Evolutionary conservation across 495 filamentous ascomycete species (phyloP).

Genomic region (Neurospora tetraspora): DNA sequence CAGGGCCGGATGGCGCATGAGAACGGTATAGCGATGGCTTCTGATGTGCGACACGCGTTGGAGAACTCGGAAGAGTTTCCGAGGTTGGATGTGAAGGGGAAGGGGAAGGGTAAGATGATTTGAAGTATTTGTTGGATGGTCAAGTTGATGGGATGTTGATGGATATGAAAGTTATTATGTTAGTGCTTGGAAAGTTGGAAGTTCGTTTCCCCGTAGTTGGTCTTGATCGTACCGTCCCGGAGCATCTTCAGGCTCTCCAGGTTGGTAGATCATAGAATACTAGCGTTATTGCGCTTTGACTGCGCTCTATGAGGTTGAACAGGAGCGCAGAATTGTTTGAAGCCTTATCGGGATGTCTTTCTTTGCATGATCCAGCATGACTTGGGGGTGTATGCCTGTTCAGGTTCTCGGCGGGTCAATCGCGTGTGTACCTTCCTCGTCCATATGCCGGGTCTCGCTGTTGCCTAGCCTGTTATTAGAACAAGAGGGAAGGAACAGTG

Average conservation of each 20-base stretch:
- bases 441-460: background rate
- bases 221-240: background rate
- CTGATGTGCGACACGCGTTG: constrained; percentile 10
- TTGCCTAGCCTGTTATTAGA: background rate
- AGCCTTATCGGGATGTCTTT: background rate
- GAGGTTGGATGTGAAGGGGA: constrained; percentile 29
- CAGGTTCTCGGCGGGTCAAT: background rate
- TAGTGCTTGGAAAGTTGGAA: background rate
- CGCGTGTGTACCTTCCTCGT: background rate
- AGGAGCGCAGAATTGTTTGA: background rate
- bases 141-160: background rate
- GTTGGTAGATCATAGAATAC: background rate
- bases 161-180: background rate
- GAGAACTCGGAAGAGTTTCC: constrained; percentile 49
- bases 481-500: background rate
- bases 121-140: background rate
- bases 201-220: background rate
- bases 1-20: constrained; percentile 1
- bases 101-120: constrained; percentile 30
- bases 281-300: background rate
- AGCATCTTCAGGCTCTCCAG: background rate
- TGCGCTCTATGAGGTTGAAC: background rate
- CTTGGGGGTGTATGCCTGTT: background rate
- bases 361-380: background rate
- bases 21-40: constrained; percentile 4